These are phyloP conservation scores for Citropsis articulata DNA, from an alignment of 345 rosid species.

Conservation along the genomic window DNA sequence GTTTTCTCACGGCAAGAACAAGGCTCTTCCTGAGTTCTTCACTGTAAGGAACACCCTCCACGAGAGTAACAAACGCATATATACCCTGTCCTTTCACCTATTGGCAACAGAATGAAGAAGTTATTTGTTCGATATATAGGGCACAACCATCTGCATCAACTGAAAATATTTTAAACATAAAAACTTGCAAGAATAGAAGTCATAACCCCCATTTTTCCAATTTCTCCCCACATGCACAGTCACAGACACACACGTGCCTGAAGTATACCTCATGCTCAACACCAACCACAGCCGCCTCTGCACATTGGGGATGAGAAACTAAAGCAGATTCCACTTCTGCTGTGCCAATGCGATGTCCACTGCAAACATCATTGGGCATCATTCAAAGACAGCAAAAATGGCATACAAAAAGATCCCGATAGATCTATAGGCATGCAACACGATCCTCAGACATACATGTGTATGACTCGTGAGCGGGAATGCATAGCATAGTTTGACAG, in stretches of 20 bases:
- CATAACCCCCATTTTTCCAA: not conserved
- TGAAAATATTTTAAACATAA: not conserved
- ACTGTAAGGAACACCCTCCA: constrained; percentile 81
- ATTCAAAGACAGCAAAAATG: not conserved
- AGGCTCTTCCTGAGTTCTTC: constrained; percentile 85
- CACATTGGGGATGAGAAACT: constrained; percentile 91
- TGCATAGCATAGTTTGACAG: not conserved
- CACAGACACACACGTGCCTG: not conserved
- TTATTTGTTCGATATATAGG: constrained; percentile 1
- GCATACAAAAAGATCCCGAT: not conserved
- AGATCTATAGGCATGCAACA: not conserved
- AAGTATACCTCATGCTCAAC: constrained; percentile 84
- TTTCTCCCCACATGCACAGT: not conserved
- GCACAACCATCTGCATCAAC: constrained; percentile 6
- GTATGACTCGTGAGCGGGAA: not conserved
- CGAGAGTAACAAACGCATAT: constrained; percentile 92
- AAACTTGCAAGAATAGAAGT: not conserved
- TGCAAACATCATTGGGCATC: constrained; percentile 30
- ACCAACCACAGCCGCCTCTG: constrained; percentile 98
- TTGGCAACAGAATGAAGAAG: constrained; percentile 9
- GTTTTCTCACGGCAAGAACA: constrained; percentile 65
- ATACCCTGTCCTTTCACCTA: constrained; percentile 97
- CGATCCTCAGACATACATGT: not conserved
- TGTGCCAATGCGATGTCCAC: constrained; percentile 99
- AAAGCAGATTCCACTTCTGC: constrained; percentile 99